These are phyloP conservation scores for Bassia scoparia DNA, from an alignment of 148 eudicot species.

Conservation along the genomic window DNA sequence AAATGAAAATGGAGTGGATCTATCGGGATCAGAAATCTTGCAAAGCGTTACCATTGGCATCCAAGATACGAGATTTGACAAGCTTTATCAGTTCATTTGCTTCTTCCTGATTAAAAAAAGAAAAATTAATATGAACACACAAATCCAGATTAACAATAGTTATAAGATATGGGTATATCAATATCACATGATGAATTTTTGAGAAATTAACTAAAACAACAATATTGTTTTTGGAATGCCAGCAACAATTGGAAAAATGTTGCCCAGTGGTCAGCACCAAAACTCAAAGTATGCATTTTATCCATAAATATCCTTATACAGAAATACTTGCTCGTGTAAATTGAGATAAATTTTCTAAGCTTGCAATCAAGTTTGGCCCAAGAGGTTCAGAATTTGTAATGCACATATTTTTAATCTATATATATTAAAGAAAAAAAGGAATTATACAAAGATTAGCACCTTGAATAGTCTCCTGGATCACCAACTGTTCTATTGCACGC, in stretches of 20 bases:
- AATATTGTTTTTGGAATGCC: neutral
- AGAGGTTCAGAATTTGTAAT: too few species aligned
- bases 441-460: too few species aligned
- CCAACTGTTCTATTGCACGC: slow-evolving; percentile 56
- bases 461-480: slow-evolving; percentile 69
- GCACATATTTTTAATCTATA: too few species aligned
- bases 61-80: slow-evolving; percentile 58
- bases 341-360: neutral
- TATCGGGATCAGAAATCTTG: neutral
- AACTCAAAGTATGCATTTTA: neutral
- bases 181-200: neutral
- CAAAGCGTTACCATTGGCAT: slow-evolving; percentile 26
- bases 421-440: too few species aligned
- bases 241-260: neutral
- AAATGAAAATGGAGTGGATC: neutral
- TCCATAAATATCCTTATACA: neutral
- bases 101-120: slow-evolving; percentile 60
- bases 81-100: slow-evolving; percentile 54
- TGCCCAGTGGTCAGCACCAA: neutral
- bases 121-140: slow-evolving; percentile 18
- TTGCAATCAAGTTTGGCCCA: neutral
- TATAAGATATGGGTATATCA: neutral
- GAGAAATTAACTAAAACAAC: neutral
- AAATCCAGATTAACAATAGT: neutral
- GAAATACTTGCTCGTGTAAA: neutral